phyloP scores from a whole-genome alignment of 495 filamentous ascomycete genomes.

The Echria macrotheca region DNA sequence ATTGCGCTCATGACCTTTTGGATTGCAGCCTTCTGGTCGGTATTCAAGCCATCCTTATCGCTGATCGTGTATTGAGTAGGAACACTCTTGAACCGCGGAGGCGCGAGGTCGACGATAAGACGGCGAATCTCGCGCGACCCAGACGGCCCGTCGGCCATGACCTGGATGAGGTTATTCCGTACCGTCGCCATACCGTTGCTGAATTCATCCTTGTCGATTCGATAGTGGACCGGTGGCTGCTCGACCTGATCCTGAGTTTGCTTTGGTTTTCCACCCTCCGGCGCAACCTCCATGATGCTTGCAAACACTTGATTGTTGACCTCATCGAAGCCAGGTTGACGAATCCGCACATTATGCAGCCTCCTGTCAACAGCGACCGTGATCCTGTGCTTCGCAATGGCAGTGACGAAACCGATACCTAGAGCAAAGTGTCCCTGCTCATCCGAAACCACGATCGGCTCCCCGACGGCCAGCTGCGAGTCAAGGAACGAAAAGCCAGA shows the following conservation, averaged over 20 bases:
- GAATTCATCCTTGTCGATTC: slow-evolving; percentile 96
- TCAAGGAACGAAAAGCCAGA: slow-evolving; percentile 75
- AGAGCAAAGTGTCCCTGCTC: slow-evolving; percentile 92
- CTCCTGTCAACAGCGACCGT: slow-evolving; percentile 83
- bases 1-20: slow-evolving; percentile 90
- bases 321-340: slow-evolving; percentile 66
- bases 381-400: slow-evolving; percentile 66
- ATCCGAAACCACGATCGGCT: slow-evolving; percentile 94
- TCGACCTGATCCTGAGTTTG: slow-evolving; percentile 43
- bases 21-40: slow-evolving; percentile 80
- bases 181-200: slow-evolving; percentile 95
- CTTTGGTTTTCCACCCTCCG: slow-evolving; percentile 41
- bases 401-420: slow-evolving; percentile 81
- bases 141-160: slow-evolving; percentile 75
- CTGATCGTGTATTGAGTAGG: slow-evolving; percentile 54
- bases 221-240: slow-evolving; percentile 61
- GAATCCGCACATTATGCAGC: slow-evolving; percentile 79
- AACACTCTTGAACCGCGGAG: slow-evolving; percentile 66
- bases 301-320: slow-evolving; percentile 75
- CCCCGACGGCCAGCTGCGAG: slow-evolving; percentile 82
- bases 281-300: slow-evolving; percentile 84
- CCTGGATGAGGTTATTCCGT: slow-evolving; percentile 84
- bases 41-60: slow-evolving; percentile 62
- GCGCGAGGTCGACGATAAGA: slow-evolving; percentile 66
- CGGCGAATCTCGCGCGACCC: slow-evolving; percentile 68